These are phyloP conservation scores for Thymus quinquecostatus DNA, from an alignment of 257 asterid species.

Conservation along the genomic window DNA sequence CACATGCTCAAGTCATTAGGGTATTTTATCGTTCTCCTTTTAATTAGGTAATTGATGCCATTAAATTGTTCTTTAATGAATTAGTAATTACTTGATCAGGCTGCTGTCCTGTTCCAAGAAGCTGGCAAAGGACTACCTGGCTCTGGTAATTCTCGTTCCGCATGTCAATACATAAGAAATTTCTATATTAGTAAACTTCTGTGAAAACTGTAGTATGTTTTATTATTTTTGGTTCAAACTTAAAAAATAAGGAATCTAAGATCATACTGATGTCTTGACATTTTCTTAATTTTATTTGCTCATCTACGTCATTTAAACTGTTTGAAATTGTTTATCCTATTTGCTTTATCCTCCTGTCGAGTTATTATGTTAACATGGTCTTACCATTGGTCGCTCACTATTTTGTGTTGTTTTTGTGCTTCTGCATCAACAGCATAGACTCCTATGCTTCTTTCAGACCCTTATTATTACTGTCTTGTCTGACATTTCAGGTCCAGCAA, in stretches of 20 bases:
- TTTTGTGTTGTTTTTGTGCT: neutral
- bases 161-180: neutral
- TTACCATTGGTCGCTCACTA: neutral
- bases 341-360: neutral
- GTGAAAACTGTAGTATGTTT: neutral
- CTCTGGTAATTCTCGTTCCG: conserved; percentile 50
- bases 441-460: conserved; percentile 1
- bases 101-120: conserved; percentile 82
- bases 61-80: conserved; percentile 28
- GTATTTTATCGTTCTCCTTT: conserved; percentile 40
- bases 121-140: conserved; percentile 62
- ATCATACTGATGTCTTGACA: neutral
- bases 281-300: conserved; percentile 3
- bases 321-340: neutral
- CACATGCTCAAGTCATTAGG: conserved; percentile 88
- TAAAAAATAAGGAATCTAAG: no score
- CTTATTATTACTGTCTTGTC: conserved; percentile 22
- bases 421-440: conserved; percentile 13
- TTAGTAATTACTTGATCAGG: conserved; percentile 49
- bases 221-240: no score
- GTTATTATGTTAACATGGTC: neutral
- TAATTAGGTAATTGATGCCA: conserved; percentile 2
- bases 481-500: conserved; percentile 46
- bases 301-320: neutral
- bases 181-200: neutral